Conservation (phyloP, 495 filamentous ascomycete species). For the Astrothelium macrocarpum region DNA sequence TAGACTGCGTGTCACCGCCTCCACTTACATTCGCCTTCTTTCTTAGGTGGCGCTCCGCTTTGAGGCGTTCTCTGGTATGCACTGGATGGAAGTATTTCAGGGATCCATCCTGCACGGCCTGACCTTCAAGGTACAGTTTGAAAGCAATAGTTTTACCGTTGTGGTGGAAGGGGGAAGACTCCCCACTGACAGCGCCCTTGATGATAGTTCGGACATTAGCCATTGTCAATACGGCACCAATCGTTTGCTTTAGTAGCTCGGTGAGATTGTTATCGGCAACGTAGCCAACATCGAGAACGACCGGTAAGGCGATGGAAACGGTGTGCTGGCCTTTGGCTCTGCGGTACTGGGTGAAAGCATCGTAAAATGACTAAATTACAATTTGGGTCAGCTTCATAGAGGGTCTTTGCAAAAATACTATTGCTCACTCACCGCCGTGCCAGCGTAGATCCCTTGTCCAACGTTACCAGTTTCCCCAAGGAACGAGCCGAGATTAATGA, state of each 20-base stretch:
- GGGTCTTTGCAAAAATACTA: background rate
- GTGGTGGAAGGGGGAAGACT: background rate
- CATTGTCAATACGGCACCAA: background rate
- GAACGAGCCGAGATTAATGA: constrained; percentile 14
- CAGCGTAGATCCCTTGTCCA: constrained; percentile 14
- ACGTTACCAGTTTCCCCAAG: constrained; percentile 8
- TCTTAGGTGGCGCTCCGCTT: background rate
- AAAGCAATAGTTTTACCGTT: background rate
- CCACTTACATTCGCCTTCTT: background rate
- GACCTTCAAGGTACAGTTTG: background rate
- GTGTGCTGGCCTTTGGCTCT: constrained; percentile 7
- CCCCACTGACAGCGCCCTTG: background rate
- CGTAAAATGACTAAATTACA: constrained; percentile 4
- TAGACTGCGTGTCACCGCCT: background rate
- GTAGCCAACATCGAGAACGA: constrained; percentile 10
- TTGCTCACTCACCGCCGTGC: background rate
- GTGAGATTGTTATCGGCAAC: constrained; percentile 6
- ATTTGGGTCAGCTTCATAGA: background rate
- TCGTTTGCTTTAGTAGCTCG: background rate
- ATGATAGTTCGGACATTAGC: background rate
- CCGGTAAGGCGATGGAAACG: constrained; percentile 7
- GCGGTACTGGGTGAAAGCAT: constrained; percentile 12
- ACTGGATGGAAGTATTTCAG: background rate
- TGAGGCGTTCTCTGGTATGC: background rate
- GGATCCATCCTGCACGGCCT: background rate